Conservation (phyloP, 2,329 filamentous ascomycete genomes). For the Parafenestella ontariensis region DNA sequence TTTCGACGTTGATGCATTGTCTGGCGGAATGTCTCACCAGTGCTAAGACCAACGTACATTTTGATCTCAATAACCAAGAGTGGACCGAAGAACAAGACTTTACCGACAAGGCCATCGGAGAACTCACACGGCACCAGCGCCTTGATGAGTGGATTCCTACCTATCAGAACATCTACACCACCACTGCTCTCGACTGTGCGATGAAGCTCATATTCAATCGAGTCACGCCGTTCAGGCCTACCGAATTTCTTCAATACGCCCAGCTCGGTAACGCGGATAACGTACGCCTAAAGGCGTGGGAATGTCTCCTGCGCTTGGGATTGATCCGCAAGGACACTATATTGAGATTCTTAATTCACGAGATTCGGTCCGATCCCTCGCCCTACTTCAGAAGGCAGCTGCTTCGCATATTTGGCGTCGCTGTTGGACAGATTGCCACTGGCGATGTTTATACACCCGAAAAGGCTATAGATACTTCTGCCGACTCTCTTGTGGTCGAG, state of each 20-base stretch:
- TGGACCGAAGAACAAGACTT: slow-evolving; percentile 61
- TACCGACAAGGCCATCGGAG: slow-evolving; percentile 63
- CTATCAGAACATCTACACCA: slow-evolving; percentile 69
- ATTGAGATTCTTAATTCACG: slow-evolving; percentile 64
- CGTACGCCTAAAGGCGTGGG: slow-evolving; percentile 66
- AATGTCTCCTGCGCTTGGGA: slow-evolving; percentile 63
- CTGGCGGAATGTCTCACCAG: slow-evolving; percentile 62
- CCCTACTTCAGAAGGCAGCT: slow-evolving; percentile 64
- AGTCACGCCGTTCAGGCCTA: slow-evolving; percentile 59
- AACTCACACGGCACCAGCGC: slow-evolving; percentile 68
- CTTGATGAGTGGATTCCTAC: slow-evolving; percentile 73
- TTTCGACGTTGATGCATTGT: slow-evolving; percentile 77
- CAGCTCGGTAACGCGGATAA: slow-evolving; percentile 65
- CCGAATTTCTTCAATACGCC: slow-evolving; percentile 68
- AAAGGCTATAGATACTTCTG: slow-evolving; percentile 39
- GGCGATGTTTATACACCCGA: slow-evolving; percentile 53
- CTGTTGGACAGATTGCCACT: slow-evolving; percentile 65
- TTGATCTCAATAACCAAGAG: slow-evolving; percentile 54
- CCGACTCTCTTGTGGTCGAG: slow-evolving; percentile 63
- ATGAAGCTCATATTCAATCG: slow-evolving; percentile 61
- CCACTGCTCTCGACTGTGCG: slow-evolving; percentile 67
- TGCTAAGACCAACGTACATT: slow-evolving; percentile 36
- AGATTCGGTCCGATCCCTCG: slow-evolving; percentile 64
- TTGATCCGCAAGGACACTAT: slow-evolving; percentile 59
- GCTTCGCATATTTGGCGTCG: slow-evolving; percentile 60